phyloP scores from a whole-genome alignment of 1,284 basidiomycete genomes.

The Gymnopus androsaceus region DNA sequence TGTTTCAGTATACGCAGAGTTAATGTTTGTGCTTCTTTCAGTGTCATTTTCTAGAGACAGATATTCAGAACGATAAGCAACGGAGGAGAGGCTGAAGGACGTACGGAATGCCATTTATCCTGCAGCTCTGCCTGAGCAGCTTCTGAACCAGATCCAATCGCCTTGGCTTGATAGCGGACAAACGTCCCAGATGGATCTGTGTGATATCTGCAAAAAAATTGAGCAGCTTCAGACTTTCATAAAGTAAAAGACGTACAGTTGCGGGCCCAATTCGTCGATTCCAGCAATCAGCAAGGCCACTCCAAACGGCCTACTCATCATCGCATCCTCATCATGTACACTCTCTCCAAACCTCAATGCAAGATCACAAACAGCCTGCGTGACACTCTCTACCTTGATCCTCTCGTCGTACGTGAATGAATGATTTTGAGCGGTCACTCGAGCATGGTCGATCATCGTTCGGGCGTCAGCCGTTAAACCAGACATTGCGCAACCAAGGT shows the following conservation, averaged over 20 bases:
- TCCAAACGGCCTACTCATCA: conserved; percentile 99
- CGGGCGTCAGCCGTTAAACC: conserved; percentile 97
- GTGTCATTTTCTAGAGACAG: conserved; percentile 81
- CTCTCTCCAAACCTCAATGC: conserved; percentile 98
- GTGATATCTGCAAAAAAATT: conserved; percentile 68
- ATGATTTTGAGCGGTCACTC: conserved; percentile 95
- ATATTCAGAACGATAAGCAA: neutral
- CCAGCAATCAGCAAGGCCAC: conserved; percentile 97
- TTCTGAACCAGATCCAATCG: conserved; percentile 97
- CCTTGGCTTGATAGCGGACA: conserved; percentile 96
- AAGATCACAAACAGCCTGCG: conserved; percentile 97
- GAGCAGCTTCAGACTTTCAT: conserved; percentile 15
- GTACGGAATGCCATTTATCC: conserved; percentile 95
- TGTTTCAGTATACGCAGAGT: conserved; percentile 93
- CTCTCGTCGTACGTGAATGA: conserved; percentile 95
- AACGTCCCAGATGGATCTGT: conserved; percentile 99
- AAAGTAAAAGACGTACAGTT: conserved; percentile 62
- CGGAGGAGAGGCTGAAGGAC: conserved; percentile 20
- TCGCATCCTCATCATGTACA: conserved; percentile 97
- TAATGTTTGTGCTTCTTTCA: conserved; percentile 86
- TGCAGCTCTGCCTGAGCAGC: conserved; percentile 97
- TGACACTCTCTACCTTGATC: conserved; percentile 96
- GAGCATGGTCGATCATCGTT: conserved; percentile 99
- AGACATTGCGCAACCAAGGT: conserved; percentile 98
- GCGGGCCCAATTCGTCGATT: conserved; percentile 94